Conservation (phyloP, 441 rosid genomes). For the Brassica balearica region DNA sequence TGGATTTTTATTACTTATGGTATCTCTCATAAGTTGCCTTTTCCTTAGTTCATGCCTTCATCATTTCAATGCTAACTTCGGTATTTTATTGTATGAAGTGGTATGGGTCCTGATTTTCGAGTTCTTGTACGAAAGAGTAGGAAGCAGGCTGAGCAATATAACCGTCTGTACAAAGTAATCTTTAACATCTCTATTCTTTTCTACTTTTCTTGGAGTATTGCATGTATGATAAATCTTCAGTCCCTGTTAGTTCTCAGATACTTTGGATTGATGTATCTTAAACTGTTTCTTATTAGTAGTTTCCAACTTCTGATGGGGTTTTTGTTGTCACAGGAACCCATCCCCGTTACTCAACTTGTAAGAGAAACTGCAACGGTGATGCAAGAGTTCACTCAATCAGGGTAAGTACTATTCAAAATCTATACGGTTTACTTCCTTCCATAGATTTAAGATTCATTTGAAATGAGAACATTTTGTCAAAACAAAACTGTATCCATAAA, state of each 20-base stretch:
- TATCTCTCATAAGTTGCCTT: not conserved
- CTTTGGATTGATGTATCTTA: not conserved
- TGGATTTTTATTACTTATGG: not conserved
- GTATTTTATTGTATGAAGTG: slow-evolving; percentile 54
- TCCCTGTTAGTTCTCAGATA: slow-evolving; percentile 20
- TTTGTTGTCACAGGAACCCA: slow-evolving; percentile 60
- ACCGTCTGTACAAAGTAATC: slow-evolving; percentile 82
- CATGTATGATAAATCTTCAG: not conserved
- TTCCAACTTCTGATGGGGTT: slow-evolving; percentile 7
- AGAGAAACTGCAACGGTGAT: slow-evolving; percentile 98
- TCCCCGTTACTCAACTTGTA: slow-evolving; percentile 95
- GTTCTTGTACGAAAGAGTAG: slow-evolving; percentile 97
- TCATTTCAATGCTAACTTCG: slow-evolving; percentile 10
- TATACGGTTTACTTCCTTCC: not conserved
- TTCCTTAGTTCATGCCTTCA: not conserved
- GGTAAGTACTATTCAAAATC: slow-evolving; percentile 53
- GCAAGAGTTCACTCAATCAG: slow-evolving; percentile 99
- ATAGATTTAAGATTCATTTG: too few relatives aligned
- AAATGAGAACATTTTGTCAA: too few relatives aligned
- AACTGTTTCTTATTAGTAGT: not conserved
- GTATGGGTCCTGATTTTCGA: slow-evolving; percentile 99
- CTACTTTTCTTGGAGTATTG: not conserved
- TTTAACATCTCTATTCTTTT: not conserved
- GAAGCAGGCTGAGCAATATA: slow-evolving; percentile 98
- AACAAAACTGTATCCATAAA: too few relatives aligned